Conservation (phyloP, 805 yeast genomes). For the Cyberlindnera mississippiensis region DNA sequence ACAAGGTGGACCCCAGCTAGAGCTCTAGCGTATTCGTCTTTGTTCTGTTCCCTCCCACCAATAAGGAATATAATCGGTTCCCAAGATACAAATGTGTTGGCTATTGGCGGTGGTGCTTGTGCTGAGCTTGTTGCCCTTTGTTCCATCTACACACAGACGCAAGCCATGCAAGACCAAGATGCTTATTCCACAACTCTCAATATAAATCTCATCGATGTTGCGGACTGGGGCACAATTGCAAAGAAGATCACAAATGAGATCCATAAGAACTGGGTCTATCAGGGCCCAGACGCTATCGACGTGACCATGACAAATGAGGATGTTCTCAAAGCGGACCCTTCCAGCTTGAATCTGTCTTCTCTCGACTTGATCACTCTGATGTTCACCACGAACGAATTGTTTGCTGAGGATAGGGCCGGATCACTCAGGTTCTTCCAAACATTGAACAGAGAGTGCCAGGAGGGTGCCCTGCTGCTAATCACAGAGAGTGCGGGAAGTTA, state of each 20-base stretch:
- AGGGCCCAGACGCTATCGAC: conserved; percentile 31
- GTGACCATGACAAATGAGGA: conserved; percentile 35
- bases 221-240: conserved; percentile 66
- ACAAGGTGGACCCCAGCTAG: conserved; percentile 86
- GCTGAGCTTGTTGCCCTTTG: conserved; percentile 68
- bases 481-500: conserved; percentile 90
- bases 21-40: conserved; percentile 66
- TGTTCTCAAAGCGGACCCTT: conserved; percentile 30
- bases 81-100: conserved; percentile 41
- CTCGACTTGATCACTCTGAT: conserved; percentile 61
- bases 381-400: conserved; percentile 86
- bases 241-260: conserved; percentile 41
- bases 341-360: conserved; percentile 22
- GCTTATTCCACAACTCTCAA: conserved; percentile 31
- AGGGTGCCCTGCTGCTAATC: conserved; percentile 60
- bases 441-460: conserved; percentile 45
- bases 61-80: conserved; percentile 34
- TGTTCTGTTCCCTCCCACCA: conserved; percentile 50
- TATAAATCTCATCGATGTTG: conserved; percentile 66
- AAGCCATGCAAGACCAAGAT: conserved; percentile 16
- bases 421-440: conserved; percentile 57
- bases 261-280: conserved; percentile 50
- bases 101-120: conserved; percentile 90
- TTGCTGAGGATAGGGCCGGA: conserved; percentile 59
- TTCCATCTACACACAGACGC: conserved; percentile 44